Evolutionary conservation across 2,329 filamentous ascomycete genomes (phyloP).

Genomic region (Penicillium sp.): DNA sequence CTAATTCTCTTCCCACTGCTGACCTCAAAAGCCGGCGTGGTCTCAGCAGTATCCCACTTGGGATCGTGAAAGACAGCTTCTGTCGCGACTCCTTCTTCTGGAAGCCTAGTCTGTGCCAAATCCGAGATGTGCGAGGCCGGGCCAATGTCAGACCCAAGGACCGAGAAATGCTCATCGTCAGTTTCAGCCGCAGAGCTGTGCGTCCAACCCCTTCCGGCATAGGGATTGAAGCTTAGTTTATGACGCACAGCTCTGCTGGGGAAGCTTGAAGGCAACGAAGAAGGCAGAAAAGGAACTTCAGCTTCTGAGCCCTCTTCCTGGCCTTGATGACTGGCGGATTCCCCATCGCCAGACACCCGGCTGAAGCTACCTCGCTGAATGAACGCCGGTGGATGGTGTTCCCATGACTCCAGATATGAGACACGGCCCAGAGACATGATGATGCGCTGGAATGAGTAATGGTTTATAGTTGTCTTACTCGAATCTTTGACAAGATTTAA

Average conservation of each 20-base stretch:
- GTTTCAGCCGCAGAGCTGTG: slow-evolving; percentile 26
- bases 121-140: slow-evolving; percentile 15
- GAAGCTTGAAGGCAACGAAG: slow-evolving; percentile 33
- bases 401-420: slow-evolving; percentile 43
- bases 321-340: slow-evolving; percentile 5
- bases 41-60: slow-evolving; percentile 22
- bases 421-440: slow-evolving; percentile 41
- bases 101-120: slow-evolving; percentile 15
- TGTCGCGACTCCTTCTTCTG: slow-evolving; percentile 10
- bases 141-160: slow-evolving; percentile 20
- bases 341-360: slow-evolving; percentile 24
- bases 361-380: slow-evolving; percentile 20
- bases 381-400: slow-evolving; percentile 29
- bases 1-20: slow-evolving; percentile 50
- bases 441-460: not conserved
- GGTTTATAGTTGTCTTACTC: not conserved
- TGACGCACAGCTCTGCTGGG: slow-evolving; percentile 21
- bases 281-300: slow-evolving; percentile 27
- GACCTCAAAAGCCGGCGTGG: slow-evolving; percentile 51
- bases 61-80: slow-evolving; percentile 17
- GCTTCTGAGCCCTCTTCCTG: slow-evolving; percentile 13
- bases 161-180: slow-evolving; percentile 24
- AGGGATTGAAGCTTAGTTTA: slow-evolving; percentile 42
- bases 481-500: not conserved
- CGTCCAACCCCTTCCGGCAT: slow-evolving; percentile 36